Evolutionary conservation across 805 yeast species (phyloP), one percentile per base, ranked within the genome.

Genomic region (Monosporozyma solicola): DNA sequence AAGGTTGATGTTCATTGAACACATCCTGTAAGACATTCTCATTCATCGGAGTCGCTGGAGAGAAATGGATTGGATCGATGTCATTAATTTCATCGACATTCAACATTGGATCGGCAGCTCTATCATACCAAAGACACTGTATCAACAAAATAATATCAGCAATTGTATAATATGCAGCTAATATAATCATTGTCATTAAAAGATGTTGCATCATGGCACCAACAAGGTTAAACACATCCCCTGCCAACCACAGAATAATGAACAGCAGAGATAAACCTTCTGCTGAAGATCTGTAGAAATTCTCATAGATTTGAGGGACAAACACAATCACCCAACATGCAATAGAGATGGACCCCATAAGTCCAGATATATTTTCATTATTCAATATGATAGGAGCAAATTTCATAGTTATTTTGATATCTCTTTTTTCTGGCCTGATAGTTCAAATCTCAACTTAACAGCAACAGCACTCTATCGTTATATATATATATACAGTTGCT

Each of bases 311-410:
- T 66, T 92, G 98, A 10, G 98, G 98, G 41, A 96, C 95, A 74
- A 94, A 92, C 16, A 92, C 99, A 49, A 94, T 91, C 55, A 94
- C 85, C 99, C 99, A 92, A 68, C 97, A 94, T 15, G 97, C 96
- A 48, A 92, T 80, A 20, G 98, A 92, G 37, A 94, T 89, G 11
- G 96, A 88, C 29, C 87, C 74, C 9, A 65, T 45, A 53, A 87
- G 84, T 6, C 92, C 94, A 62, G 89, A 82, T 20, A 86, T 80
- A 16, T 87, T 87, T 57, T 80, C 80, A 16, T 87, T 82, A 58
- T 81, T 84, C 52, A 84, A 72, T 31, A 78, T 76, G 25, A 84
- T 76, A 2, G 90, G 87, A 20, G 57, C 61, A 13, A 66, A 52
- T 22, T 56, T 58, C 63, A 64, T 20, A 29, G 20, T 46, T 20